These are phyloP conservation scores for Phytophthora agathidicida DNA, from an alignment of 352 stramenopile genomes.

Conservation along the genomic window DNA sequence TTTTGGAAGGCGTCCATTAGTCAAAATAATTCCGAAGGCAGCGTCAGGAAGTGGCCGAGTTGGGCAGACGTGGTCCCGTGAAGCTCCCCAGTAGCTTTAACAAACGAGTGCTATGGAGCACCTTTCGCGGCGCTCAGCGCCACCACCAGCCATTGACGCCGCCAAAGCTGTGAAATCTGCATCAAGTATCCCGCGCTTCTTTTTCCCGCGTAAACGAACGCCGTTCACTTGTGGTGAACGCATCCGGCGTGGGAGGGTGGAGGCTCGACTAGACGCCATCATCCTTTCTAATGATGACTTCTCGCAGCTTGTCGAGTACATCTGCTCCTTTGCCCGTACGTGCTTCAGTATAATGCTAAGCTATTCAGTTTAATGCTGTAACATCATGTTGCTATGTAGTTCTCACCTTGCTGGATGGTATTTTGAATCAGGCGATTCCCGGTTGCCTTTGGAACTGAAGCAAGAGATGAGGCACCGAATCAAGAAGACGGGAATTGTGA, in stretches of 20 bases:
- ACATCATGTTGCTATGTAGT: not conserved
- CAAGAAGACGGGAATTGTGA: conserved; percentile 30
- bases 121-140: not conserved
- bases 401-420: not conserved
- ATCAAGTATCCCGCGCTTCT: conserved; percentile 54
- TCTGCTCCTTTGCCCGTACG: conserved; percentile 30
- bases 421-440: not conserved
- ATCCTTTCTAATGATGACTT: conserved; percentile 27
- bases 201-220: conserved; percentile 39
- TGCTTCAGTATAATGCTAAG: not conserved
- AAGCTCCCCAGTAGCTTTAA: too few species aligned
- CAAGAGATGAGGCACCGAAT: conserved; percentile 24
- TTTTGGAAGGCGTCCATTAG: too few species aligned
- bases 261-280: conserved; percentile 18
- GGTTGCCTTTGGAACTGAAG: conserved; percentile 4
- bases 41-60: too few species aligned
- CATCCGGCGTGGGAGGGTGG: conserved; percentile 17
- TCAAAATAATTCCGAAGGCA: too few species aligned
- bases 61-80: too few species aligned
- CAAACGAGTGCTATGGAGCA: too few species aligned
- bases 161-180: not conserved
- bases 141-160: not conserved
- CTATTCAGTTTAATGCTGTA: not conserved
- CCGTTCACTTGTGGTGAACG: conserved; percentile 34
- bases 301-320: conserved; percentile 14